These are phyloP conservation scores for Thelonectria discophora DNA, from an alignment of 2,329 filamentous ascomycete species.

Conservation along the genomic window DNA sequence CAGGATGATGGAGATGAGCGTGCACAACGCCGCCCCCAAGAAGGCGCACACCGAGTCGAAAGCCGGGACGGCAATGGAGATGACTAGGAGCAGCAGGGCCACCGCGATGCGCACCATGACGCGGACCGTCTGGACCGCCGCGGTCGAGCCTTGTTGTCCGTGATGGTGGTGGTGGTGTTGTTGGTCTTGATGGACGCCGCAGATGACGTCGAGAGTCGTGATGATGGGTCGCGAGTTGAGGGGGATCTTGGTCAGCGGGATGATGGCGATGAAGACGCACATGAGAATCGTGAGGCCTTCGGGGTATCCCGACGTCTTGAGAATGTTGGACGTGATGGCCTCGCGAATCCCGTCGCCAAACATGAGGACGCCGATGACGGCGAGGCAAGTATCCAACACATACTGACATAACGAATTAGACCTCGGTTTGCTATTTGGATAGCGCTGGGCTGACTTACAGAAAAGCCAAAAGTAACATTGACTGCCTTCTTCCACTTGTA, in stretches of 20 bases:
- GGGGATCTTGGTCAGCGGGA: slow-evolving; percentile 94
- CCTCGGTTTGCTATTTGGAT: slow-evolving; percentile 5
- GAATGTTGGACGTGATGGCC: slow-evolving; percentile 90
- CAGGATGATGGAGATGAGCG: slow-evolving; percentile 91
- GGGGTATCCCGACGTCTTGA: slow-evolving; percentile 79
- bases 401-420: slow-evolving; percentile 59
- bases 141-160: slow-evolving; percentile 35
- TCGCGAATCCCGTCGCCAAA: slow-evolving; percentile 90
- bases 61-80: slow-evolving; percentile 74
- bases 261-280: slow-evolving; percentile 87
- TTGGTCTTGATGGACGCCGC: slow-evolving; percentile 69
- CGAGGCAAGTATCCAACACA: slow-evolving; percentile 81
- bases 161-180: slow-evolving; percentile 49
- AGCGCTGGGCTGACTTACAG: slow-evolving; percentile 59
- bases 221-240: slow-evolving; percentile 89
- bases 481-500: slow-evolving; percentile 81
- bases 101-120: slow-evolving; percentile 71
- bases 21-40: slow-evolving; percentile 89
- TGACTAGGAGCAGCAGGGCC: slow-evolving; percentile 75
- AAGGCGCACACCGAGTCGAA: slow-evolving; percentile 94
- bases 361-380: slow-evolving; percentile 88
- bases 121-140: slow-evolving; percentile 59
- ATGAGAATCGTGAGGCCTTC: slow-evolving; percentile 77
- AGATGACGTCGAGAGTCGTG: slow-evolving; percentile 81
- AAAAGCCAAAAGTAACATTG: slow-evolving; percentile 84